These are phyloP conservation scores for Microcera coccophila DNA, from an alignment of 2,329 filamentous ascomycete species.

Conservation along the genomic window DNA sequence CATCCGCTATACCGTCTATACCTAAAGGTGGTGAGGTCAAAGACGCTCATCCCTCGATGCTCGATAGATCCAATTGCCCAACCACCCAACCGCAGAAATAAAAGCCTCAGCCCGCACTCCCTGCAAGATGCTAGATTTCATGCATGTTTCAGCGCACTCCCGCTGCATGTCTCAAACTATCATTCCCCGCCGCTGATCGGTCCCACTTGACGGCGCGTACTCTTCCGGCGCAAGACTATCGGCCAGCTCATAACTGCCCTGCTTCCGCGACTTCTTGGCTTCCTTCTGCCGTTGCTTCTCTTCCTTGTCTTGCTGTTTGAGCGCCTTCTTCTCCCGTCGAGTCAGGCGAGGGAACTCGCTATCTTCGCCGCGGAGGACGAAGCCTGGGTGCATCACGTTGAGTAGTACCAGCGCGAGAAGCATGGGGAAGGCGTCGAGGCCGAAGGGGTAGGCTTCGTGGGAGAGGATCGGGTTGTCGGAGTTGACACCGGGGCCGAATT, in stretches of 20 bases:
- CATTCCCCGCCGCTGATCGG: not conserved
- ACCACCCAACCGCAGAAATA: not conserved
- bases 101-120: not conserved
- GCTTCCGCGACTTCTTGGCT: slow-evolving; percentile 22
- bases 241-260: slow-evolving; percentile 14
- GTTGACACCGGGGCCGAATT: slow-evolving; percentile 48
- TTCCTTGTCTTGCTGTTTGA: slow-evolving; percentile 35
- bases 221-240: slow-evolving; percentile 9
- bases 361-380: slow-evolving; percentile 42
- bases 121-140: not conserved
- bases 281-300: slow-evolving; percentile 21
- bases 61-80: not conserved
- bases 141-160: not conserved
- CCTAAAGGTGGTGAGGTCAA: no score
- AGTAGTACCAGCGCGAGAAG: slow-evolving; percentile 41
- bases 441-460: slow-evolving; percentile 51
- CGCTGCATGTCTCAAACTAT: not conserved
- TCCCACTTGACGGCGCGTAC: not conserved
- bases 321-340: slow-evolving; percentile 43
- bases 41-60: not conserved
- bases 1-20: not conserved
- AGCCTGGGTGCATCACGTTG: slow-evolving; percentile 46
- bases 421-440: slow-evolving; percentile 54
- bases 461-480: slow-evolving; percentile 42
- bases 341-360: slow-evolving; percentile 42